Evolutionary conservation across 2,329 filamentous ascomycete species (phyloP), one percentile per base, ranked within the genome.

Genomic region (Emmonsia crescens): DNA sequence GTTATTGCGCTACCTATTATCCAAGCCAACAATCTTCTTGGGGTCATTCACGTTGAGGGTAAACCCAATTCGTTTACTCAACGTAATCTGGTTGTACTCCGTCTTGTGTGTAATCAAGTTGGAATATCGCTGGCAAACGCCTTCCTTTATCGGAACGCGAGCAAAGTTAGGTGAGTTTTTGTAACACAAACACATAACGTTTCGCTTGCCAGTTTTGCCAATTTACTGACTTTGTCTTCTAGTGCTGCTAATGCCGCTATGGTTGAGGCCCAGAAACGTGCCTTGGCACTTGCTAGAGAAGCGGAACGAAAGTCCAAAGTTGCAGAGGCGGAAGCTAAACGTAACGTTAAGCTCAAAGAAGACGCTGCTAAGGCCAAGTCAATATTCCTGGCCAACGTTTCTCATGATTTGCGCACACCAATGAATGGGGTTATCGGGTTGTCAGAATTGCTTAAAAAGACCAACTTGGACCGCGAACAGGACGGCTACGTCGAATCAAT

Each of bases 361-460:
- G 85, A 87, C 70, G 85, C 85, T 27, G 84, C 84, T 8, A 84
- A 81, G 68, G 84, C 83, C 1, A 99, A 99, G 77, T 97, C 94
- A 0, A 80, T 97, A 9, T 97, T 97, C 77, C 95, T 99, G 65
- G 94, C 94, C 21, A 97, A 97, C 69, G 96, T 97, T 58, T 86
- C 83, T 1, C 85, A 88, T 67, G 85, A 97, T 73, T 80, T 99
- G 42, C 95, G 96, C 72, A 99, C 94, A 1, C 94, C 94, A 0
- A 81, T 97, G 62, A 97, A 97, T 70, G 94, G 93, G 14, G 96
- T 97, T 57, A 80, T 99, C 69, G 94, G 94, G 40, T 82, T 86
- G 74, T 83, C 81, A 2, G 83, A 86, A 67, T 73, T 86, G 51
- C 76, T 86, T 27, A 86, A 86, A 67, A 78, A 78, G 8, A 86